Base-by-base conservation (phyloP, 306 rosid species). In the Mucuna pruriens region DNA sequence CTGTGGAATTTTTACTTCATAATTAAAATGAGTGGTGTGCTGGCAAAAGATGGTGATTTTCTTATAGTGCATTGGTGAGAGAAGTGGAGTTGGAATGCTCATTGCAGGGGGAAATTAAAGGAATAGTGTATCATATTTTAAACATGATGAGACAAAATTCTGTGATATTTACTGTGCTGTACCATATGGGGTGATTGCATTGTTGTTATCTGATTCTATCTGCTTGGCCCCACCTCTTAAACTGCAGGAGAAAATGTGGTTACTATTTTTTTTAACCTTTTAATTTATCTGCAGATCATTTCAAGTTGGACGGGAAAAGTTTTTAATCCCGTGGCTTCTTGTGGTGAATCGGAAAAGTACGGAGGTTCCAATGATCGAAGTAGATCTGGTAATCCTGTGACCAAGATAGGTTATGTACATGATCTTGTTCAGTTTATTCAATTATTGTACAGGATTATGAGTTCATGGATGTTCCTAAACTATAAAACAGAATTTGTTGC, bases 251-350 rank as follows among this genome's bases (percentile, higher is more conserved):
- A 60, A 33, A 74, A 64, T 78, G n/a, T 79, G 12, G 65, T 80
- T 36, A 75, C 74, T 15, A 17, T 26, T 74, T 42, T 69, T 19
- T 44, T 80, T 13, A 5, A 64, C n/a, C n/a, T 65, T 31, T 42
- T 42, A 9, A 22, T 78, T 74, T 57, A 34, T 72, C 25, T 79
- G 89, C 90, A 93, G 99, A 86, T 93, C 97, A 55, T 96, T 96
- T 84, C 98, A 96, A 93, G 97, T 93, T 82, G 99, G 97, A 75
- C 90, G 85, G 77, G 98, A 96, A 66, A 96, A 96, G 85, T 92
- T 91, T 85, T 85, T 89, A 39, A 83, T 93, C 71, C 97, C 99
- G 12, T 96, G 99, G 98, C 98, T 96, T 88, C 86, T 92, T 66
- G 89, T 96, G 85, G 73, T 93, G 74, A 96, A 96, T 82, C 99